Evolutionary conservation across 2,329 filamentous ascomycete species (phyloP).

Genomic region (Aspergillus sp.): DNA sequence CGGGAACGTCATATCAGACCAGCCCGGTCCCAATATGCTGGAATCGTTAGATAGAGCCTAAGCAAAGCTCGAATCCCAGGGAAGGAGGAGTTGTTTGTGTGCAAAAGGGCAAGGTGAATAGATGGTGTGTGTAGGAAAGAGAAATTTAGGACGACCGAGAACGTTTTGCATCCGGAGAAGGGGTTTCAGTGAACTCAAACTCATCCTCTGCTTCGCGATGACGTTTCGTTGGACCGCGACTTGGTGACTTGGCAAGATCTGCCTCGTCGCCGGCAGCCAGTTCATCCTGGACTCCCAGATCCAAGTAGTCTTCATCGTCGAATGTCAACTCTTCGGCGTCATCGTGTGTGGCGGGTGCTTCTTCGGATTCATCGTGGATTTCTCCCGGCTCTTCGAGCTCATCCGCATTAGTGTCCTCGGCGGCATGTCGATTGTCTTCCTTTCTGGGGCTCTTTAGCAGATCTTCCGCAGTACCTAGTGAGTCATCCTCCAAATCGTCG

Average conservation of each 20-base stretch:
- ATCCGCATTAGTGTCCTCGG: conserved; percentile 15
- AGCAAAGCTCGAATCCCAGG: neutral
- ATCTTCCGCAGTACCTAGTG: conserved; percentile 37
- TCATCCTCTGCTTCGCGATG: conserved; percentile 41
- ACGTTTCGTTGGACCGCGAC: conserved; percentile 34
- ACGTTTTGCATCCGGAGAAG: conserved; percentile 53
- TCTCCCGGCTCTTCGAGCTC: conserved; percentile 19
- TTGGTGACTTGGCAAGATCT: conserved; percentile 22
- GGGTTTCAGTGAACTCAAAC: conserved; percentile 27
- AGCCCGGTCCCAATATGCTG: conserved; percentile 6
- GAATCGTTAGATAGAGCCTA: conserved; percentile 10
- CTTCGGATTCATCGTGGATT: conserved; percentile 20
- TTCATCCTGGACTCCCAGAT: conserved; percentile 32
- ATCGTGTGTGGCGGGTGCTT: conserved; percentile 14
- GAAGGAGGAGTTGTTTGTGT: neutral
- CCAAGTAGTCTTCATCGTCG: conserved; percentile 42
- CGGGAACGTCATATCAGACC: conserved; percentile 2
- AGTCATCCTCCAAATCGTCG: conserved; percentile 28
- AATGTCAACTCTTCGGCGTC: conserved; percentile 28
- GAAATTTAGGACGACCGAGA: conserved; percentile 48
- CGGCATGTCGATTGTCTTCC: conserved; percentile 13
- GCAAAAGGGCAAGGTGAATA: conserved; percentile 1
- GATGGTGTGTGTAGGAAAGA: conserved; percentile 3
- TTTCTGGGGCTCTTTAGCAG: conserved; percentile 31
- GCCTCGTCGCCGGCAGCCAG: conserved; percentile 25